Evolutionary conservation across 1,284 basidiomycete species (phyloP), one percentile per base, ranked within the genome.

Genomic region (Fomitopsis schrenkii): DNA sequence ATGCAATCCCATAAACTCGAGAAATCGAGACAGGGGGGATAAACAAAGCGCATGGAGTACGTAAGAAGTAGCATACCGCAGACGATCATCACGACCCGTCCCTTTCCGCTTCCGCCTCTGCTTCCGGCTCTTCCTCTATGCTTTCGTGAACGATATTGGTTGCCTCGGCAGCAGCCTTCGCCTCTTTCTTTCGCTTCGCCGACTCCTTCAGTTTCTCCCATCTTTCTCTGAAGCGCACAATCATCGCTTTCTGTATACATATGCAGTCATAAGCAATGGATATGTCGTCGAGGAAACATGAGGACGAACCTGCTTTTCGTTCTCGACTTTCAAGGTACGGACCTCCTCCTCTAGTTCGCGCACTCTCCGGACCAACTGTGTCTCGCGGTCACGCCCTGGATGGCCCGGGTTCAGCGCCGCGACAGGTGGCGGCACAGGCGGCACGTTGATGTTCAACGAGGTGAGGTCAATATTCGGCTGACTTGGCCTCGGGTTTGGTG

Each of bases 131-230:
- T 70, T 93, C 90, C 19, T 87, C 82, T 59, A 93, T 93, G 57
- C 82, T 79, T 62, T 91, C 87, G 62, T 82, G 78, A 22, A 85
- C 79, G 30, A 79, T 76, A 17, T 77, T 70, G 41, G 78, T 78
- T 9, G 77, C 76, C 36, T 77, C 75, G 22, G 80, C 82, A 4
- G 82, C 82, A n/a, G 81, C 83, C 71, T 90, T 93, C 14, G 89
- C 90, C 70, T 93, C 90, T 72, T 93, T 92, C 78, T 95, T 95
- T 61, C 88, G 86, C 71, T 88, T 90, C 15, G 92, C 90, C 33
- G 88, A 90, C 66, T 91, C 87, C 72, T 95, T 95, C 64, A 96
- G 78, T 72, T 93, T 93, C 68, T 94, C 91, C 88, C 93, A 95
- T 61, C 91, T 81, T 71, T 90, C 93, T 53, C 89, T 86, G 77